Evolutionary conservation across 2,329 filamentous ascomycete genomes (phyloP), one percentile per base, ranked within the genome.

Genomic region (Diplodia seriata): DNA sequence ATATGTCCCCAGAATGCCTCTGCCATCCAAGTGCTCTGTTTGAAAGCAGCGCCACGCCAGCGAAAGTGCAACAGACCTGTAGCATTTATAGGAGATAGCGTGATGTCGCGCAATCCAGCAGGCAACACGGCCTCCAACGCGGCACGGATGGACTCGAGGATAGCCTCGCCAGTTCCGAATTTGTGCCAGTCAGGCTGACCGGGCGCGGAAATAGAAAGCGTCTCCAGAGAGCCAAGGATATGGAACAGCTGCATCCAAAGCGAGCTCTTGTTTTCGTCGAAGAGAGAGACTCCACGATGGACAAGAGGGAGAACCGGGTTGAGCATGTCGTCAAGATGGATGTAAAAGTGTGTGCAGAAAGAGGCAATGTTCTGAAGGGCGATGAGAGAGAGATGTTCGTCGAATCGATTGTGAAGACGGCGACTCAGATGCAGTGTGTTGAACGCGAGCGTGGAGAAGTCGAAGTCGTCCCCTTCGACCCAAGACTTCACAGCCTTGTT

Each of bases 51-150:
- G 3, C 67, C 54, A 40, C 38, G 40, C 61, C 61, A 68, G 53
- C 61, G 61, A 8, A 68, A 43, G 67, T 47, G 36, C 4, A 59
- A 14, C 2, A 68, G 14, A 4, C 53, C 67, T 4, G 29, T 50
- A 7, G 67, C 51, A 40, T 68, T 57, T 43, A 66, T 61, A 8
- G 67, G 67, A 0, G 53, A 38, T 8, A 68, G 61, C n/a, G 20
- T 54, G n/a, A 68, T 55, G 23, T 14, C 51, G 6, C 15, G n/a
- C 15, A 68, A 51, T 31, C 49, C 23, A 3, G n/a, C 33, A 6
- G 47, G 51, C 11, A 43, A 11, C 4, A 14, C 43, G n/a, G 8
- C 38, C 43, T 68, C 66, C 15, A 68, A 31, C 9, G 66, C 66
- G 50, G 50, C 26, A n/a, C 66, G 66, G 33, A 68, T 49, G 2